Evolutionary conservation across 371 early-diverging fungal genomes (phyloP).

Genomic region (Actinomucor elegans): DNA sequence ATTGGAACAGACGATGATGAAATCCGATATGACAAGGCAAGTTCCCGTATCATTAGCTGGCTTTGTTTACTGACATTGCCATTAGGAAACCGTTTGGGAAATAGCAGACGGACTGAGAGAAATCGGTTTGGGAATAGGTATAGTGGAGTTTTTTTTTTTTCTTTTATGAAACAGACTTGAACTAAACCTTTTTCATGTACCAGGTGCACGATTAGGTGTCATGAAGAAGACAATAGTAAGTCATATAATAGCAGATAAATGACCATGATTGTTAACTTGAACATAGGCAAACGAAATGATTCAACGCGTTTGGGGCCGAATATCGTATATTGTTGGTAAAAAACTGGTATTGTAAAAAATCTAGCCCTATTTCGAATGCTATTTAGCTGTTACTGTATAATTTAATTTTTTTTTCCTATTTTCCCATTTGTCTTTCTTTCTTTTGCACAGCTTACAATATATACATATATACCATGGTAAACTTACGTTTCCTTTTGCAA

Average conservation of each 20-base stretch:
- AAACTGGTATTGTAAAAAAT: conserved; percentile 13
- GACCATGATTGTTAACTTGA: neutral
- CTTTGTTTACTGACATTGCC: neutral
- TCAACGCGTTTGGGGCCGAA: conserved; percentile 37
- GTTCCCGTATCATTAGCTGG: neutral
- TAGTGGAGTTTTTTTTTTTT: no score
- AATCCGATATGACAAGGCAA: conserved; percentile 24
- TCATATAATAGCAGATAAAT: neutral
- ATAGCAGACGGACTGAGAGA: conserved; percentile 21
- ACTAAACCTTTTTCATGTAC: neutral
- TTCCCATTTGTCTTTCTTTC: neutral
- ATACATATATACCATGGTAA: neutral
- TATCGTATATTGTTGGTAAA: conserved; percentile 29
- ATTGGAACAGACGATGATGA: conserved; percentile 30
- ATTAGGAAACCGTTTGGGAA: conserved; percentile 10
- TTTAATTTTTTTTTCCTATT: neutral
- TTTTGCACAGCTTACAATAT: neutral
- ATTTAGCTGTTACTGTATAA: neutral
- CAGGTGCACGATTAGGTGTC: conserved; percentile 28
- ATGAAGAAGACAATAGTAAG: conserved; percentile 32
- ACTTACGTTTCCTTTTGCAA: no score
- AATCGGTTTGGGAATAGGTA: conserved; percentile 35
- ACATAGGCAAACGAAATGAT: conserved; percentile 41
- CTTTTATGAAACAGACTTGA: neutral
- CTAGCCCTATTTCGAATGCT: neutral